phyloP scores from a whole-genome alignment of 305 asterid species.

The Fraxinus platypoda region DNA sequence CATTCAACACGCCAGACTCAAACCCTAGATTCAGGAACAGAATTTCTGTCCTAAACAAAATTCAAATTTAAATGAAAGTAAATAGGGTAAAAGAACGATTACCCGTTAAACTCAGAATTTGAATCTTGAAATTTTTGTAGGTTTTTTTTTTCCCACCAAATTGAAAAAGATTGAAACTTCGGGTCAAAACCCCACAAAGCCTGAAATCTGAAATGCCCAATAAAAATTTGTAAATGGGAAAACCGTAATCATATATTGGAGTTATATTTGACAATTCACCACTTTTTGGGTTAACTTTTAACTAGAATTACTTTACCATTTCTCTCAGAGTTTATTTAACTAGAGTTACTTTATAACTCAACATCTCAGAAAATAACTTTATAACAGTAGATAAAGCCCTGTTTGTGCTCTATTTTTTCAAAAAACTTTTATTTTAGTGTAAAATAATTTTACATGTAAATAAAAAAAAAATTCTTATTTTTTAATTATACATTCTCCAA shows the following conservation, averaged over 20 bases:
- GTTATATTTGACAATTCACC: slow-evolving; percentile 29
- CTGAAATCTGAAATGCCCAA: slow-evolving; percentile 39
- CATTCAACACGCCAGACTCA: slow-evolving; percentile 20
- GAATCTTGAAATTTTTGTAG: slow-evolving; percentile 23
- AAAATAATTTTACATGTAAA: no score
- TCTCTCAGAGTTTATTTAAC: slow-evolving; percentile 29
- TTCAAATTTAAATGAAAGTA: slow-evolving; percentile 9
- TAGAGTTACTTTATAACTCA: slow-evolving; percentile 33
- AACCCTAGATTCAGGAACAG: slow-evolving; percentile 39
- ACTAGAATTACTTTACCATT: slow-evolving; percentile 29
- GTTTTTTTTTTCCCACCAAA: slow-evolving; percentile 40
- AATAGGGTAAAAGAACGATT: background rate
- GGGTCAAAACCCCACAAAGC: slow-evolving; percentile 42
- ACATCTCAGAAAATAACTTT: background rate
- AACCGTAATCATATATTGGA: slow-evolving; percentile 28
- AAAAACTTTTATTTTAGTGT: no score
- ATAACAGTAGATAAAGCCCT: no score
- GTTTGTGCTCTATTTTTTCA: no score
- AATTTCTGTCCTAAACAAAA: slow-evolving; percentile 6
- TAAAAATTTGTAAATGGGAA: slow-evolving; percentile 32
- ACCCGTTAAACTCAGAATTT: slow-evolving; percentile 31
- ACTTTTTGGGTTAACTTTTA: slow-evolving; percentile 28
- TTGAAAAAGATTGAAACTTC: slow-evolving; percentile 31
- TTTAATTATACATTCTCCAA: no score
- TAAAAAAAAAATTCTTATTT: no score